Base-by-base conservation (phyloP, 2,329 filamentous ascomycete species). In the Xenosphaeropsis pyriputrescens region DNA sequence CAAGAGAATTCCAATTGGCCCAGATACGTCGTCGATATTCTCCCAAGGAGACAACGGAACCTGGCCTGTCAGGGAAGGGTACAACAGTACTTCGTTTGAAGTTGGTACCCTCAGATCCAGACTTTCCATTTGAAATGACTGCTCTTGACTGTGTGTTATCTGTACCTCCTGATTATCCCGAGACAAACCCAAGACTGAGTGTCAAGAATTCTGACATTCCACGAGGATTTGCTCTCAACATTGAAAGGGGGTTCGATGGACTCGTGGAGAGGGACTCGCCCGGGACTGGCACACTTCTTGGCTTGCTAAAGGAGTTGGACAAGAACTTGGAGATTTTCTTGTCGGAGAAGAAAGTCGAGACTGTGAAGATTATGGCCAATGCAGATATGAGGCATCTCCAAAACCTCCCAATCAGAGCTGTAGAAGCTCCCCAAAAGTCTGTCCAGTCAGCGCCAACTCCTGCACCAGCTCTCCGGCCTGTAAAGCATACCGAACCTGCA, bases 81-180 rank as follows among this genome's bases (percentile, higher is more conserved):
- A 64, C 64, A 3, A 73, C 71, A 0, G 65, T 70, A 13, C 57
- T 88, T 30, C 58, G 63, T 8, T 83, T 89, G 56, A 72, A 65
- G 37, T 59, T 91, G 43, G 60, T 59, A 11, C 84, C 84, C 5
- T 85, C 83, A 5, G 84, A 91, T 52, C 84, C 84, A 0, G 84
- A 91, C 51, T 89, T 91, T 49, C 80, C 84, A 1, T 89, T 84
- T 55, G 80, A 86, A 43, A 63, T 89, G 51, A 68, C 75, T 18
- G 63, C 69, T 30, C 62, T 91, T 22, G 67, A 81, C 31, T 88
- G 81, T 53, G 64, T 73, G 32, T 59, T 91, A 29, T 67, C 63
- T 36, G 65, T 91, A 15, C 83, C 84, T 2, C 53, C 51, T 8
- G 57, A 57, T 14, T 89, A 83, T 55, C 83, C 82, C 14, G 57